Evolutionary conservation across 2,329 filamentous ascomycete genomes (phyloP), one percentile per base, ranked within the genome.

Genomic region (Monilinia vaccinii-corymbosi): DNA sequence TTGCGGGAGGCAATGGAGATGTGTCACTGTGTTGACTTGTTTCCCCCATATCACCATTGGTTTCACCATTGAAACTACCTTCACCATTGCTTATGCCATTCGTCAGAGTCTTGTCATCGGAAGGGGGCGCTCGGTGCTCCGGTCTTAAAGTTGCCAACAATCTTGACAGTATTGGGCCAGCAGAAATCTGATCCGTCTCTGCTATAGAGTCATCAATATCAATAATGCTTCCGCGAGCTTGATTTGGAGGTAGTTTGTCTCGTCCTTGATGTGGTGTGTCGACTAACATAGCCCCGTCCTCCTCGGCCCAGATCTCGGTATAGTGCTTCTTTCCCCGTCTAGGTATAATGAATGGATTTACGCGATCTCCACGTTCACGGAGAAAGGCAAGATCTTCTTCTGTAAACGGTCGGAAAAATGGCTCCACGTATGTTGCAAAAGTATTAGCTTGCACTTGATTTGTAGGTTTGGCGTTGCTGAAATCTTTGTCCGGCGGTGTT

Each of bases 321-420:
- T 97, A 99, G 70, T 91, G 87, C 67, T 86, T 86, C 72, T 89
- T 88, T 49, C 91, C 92, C 25, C 91, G 85, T 65, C 87, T 86
- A 9, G 93, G 91, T 73, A 96, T 91, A 42, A 92, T 78, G 68
- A 97, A 97, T 1, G 93, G 90, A 2, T 81, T 85, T 25, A 87
- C 78, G 42, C 94, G 84, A 73, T 99, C 92, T 60, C 92, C 91
- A 68, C 90, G 83, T 74, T 99, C 94, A 69, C 92, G 86, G 42
- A 99, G 75, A 71, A 97, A 99, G 0, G 90, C 91, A 49, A 97
- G 82, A 71, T 99, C 94, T 71, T 99, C 94, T 71, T 99, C 94
- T 0, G 87, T 89, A 67, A 96, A 88, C 0, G 88, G 85, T 7
- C 93, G 84, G 65, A 97, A 94, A 75, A 89, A 97, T 0, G 92